phyloP scores from a whole-genome alignment of 805 yeast species.

The Candida nonsorbophila region DNA sequence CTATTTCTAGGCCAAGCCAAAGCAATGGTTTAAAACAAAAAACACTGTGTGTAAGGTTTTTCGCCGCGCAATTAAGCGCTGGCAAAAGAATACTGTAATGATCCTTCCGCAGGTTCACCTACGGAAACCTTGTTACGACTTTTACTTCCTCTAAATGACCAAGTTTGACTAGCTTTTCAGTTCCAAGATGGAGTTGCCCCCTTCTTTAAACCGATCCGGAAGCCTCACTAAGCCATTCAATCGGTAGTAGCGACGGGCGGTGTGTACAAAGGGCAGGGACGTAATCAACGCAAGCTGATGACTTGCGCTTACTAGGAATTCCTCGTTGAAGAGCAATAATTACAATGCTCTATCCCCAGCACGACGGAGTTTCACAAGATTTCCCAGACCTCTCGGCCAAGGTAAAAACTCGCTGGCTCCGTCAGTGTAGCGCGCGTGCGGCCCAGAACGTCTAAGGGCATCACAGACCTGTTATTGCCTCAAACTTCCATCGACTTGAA shows the following conservation, averaged over 20 bases:
- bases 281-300: slow-evolving; percentile 42
- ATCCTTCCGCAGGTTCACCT: slow-evolving; percentile 39
- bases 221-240: slow-evolving; percentile 41
- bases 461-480: slow-evolving; percentile 44
- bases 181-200: slow-evolving; percentile 29
- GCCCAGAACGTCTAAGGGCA: slow-evolving; percentile 45
- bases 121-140: slow-evolving; percentile 42
- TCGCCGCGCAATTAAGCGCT: slow-evolving; percentile 25
- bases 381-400: slow-evolving; percentile 12
- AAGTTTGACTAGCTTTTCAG: slow-evolving; percentile 37
- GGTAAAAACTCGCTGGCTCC: slow-evolving; percentile 34
- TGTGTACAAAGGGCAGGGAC: slow-evolving; percentile 42
- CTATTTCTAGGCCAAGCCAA: slow-evolving; percentile 6
- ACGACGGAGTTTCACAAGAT: slow-evolving; percentile 36
- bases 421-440: slow-evolving; percentile 46
- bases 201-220: slow-evolving; percentile 29
- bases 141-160: slow-evolving; percentile 42
- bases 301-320: slow-evolving; percentile 43
- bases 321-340: slow-evolving; percentile 41
- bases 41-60: slow-evolving; percentile 7
- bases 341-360: slow-evolving; percentile 15
- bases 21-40: slow-evolving; percentile 5
- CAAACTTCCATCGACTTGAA: slow-evolving; percentile 41
- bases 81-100: slow-evolving; percentile 24
- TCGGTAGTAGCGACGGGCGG: slow-evolving; percentile 42